These are phyloP conservation scores for Mycena galopus DNA, from an alignment of 768 basidiomycete species.

Conservation along the genomic window DNA sequence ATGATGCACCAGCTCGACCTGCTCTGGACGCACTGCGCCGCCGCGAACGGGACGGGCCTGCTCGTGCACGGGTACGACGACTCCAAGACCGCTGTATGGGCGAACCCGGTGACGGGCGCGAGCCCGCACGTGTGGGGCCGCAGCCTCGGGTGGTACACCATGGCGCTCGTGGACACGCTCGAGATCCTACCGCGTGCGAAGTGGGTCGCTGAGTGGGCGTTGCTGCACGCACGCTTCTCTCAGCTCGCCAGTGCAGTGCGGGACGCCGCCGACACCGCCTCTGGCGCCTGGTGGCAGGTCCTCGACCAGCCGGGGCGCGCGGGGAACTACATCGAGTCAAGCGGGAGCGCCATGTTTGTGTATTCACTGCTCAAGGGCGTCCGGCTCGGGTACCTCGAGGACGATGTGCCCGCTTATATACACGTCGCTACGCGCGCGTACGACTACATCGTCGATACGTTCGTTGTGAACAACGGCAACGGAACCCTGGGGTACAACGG, in stretches of 20 bases:
- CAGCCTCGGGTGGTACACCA: constrained; percentile 37
- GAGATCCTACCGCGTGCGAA: constrained; percentile 38
- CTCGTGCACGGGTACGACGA: constrained; percentile 43
- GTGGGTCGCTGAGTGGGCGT: neutral
- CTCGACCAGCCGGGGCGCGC: constrained; percentile 40
- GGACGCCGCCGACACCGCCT: constrained; percentile 31
- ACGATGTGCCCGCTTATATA: constrained; percentile 9
- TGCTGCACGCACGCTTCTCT: constrained; percentile 20
- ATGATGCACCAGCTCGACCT: constrained; percentile 40
- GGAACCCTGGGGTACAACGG: constrained; percentile 41
- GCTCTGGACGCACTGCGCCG: constrained; percentile 37
- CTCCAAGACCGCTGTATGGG: constrained; percentile 41
- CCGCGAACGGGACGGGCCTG: constrained; percentile 30
- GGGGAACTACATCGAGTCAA: constrained; percentile 46
- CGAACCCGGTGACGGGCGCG: constrained; percentile 36
- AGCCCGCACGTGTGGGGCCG: constrained; percentile 39
- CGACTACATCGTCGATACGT: constrained; percentile 37
- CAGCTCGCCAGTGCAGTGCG: constrained; percentile 29
- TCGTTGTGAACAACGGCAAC: constrained; percentile 38
- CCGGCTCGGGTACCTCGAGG: constrained; percentile 40
- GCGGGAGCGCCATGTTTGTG: constrained; percentile 43
- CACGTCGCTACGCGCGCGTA: constrained; percentile 38
- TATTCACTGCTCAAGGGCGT: constrained; percentile 42
- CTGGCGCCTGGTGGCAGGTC: constrained; percentile 45
- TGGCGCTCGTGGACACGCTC: constrained; percentile 39